phyloP scores from a whole-genome alignment of 495 filamentous ascomycete genomes.

The Penicillium diatomitis region DNA sequence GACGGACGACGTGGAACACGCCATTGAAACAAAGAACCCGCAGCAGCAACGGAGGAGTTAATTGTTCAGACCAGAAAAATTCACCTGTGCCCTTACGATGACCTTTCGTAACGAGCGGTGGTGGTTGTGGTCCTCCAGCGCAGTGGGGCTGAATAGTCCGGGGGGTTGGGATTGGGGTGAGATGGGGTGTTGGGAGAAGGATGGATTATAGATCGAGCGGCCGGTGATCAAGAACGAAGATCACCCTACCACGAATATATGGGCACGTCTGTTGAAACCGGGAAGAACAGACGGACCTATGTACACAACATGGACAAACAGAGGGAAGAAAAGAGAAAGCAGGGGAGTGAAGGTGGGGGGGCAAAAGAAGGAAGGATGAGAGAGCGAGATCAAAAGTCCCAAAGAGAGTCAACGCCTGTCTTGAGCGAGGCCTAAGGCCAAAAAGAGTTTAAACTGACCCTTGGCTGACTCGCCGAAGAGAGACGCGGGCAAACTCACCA shows the following conservation, averaged over 20 bases:
- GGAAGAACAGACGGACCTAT: constrained; percentile 3
- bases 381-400: neutral
- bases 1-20: constrained; percentile 37
- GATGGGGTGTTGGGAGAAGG: neutral
- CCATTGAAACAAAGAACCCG: constrained; percentile 18
- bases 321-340: constrained; percentile 1
- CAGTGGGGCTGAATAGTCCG: constrained; percentile 3
- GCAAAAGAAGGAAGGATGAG: constrained; percentile 1
- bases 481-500: no score
- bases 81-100: no score
- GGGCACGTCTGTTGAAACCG: constrained; percentile 7
- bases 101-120: neutral
- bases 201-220: neutral
- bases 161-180: neutral
- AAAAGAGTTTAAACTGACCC: no score
- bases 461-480: no score
- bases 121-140: neutral
- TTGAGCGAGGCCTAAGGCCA: no score
- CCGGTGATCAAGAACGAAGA: neutral
- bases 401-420: neutral
- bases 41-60: no score
- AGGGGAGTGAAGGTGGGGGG: neutral
- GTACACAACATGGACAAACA: constrained; percentile 2
- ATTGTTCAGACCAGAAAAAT: no score
- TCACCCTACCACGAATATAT: neutral